Evolutionary conservation across 345 rosid genomes (phyloP), one percentile per base, ranked within the genome.

Genomic region (Ceriops tagal): DNA sequence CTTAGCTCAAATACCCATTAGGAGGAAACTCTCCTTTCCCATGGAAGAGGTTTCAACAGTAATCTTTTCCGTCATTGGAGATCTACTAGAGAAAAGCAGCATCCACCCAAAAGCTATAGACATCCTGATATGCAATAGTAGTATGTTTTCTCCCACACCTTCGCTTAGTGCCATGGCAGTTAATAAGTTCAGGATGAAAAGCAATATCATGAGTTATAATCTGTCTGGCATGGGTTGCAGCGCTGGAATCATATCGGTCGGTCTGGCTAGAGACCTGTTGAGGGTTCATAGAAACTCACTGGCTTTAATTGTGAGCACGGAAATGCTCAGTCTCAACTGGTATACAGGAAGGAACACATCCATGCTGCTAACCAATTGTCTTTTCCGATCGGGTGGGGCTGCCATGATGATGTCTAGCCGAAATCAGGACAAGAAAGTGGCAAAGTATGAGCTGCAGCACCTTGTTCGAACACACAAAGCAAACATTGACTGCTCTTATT

Each of bases 211-310:
- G 67, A 62, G 67, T 24, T 63, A 62, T 32, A 62, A 70, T 67
- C 67, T 70, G 9, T 70, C 67, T 1, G 62, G 62, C 13, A 70
- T 70, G 62, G 73, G 73, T 5, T 70, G 68, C 67, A 70, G 68
- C 16, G 68, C 68, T 7, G 73, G 73, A 16, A 62, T 70, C 39
- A 34, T 31, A 24, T 62, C 67, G 15, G 32, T 62, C 10, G 47
- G 43, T 4, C 62, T 70, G 5, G 68, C 61, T 9, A 22, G 20
- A 62, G 61, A 61, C 21, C 53, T 70, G n/a, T 34, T 70, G 16
- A 34, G 24, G 53, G 61, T 53, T 51, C 67, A 62, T 6, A 51
- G 26, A 6, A 55, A 71, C 68, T 63, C 68, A 20, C 8, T 71
- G 53, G 74, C 68, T 8, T 67, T 63, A 21, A 53, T 63, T 6